Base-by-base conservation (phyloP, 805 yeast species). In the Myxozyma neotropica region DNA sequence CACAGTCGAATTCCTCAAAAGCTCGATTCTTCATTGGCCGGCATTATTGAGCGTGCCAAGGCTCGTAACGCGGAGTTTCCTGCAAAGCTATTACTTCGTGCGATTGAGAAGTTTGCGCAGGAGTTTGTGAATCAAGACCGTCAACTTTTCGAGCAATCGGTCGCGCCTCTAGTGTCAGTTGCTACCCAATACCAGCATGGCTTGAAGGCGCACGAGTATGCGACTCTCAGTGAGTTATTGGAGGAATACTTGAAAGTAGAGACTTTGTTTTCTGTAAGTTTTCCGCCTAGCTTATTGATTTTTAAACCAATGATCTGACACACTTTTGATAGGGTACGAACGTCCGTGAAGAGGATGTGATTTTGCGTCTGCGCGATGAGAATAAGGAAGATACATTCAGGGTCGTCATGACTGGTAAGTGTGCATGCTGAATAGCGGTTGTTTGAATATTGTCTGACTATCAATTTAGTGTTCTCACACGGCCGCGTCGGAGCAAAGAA, bases 401-500 rank as follows among this genome's bases (percentile, higher is more conserved):
- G 70, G 98, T 93, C 56, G 86, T 89, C 55, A 69, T 78, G 60
- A 80, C 63, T 46, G 64, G 63, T 59, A 50, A 31, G 63, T 59
- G 21, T 24, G 17, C 19, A 8, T 29, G 19, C 21, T 19, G 2
- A 39, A 40, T 31, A 38, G 19, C 13, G 7, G 10, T 4, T 13
- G 10, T 4, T 13, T 0, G 3, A 27, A 15, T 13, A 7, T n/a
- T 13, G 44, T 33, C 7, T 38, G 33, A 31, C 45, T 4, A 38
- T 33, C 13, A 12, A 17, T 21, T 6, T 31, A 56, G 90, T 87
- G 31, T 81, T 92, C 71, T 92, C 98, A 12, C 99, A 95, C 75
- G 84, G 96, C 17, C 86, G 96, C 73, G 94, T 92, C 35, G 88
- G 95, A 54, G 90, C 97, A 48, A 94, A 92, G 81, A 94, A 91